Evolutionary conservation across 2,329 filamentous ascomycete species (phyloP).

Genomic region (Leptographium procerum): DNA sequence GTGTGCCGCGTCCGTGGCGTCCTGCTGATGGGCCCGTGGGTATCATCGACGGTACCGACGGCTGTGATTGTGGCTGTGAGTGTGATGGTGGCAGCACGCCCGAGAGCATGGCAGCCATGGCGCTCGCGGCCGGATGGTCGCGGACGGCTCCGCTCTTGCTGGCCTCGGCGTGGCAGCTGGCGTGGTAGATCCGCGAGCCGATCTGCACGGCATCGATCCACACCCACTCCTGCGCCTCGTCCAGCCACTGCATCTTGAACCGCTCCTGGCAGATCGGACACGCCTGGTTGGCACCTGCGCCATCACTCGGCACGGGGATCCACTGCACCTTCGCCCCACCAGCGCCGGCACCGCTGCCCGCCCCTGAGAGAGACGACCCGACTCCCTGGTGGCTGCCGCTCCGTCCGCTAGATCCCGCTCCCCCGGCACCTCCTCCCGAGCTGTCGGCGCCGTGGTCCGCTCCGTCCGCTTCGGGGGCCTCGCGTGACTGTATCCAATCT

Average conservation of each 20-base stretch:
- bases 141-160: slow-evolving; percentile 45
- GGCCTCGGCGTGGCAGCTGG: slow-evolving; percentile 77
- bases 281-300: slow-evolving; percentile 58
- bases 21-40: neutral
- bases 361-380: slow-evolving; percentile 12
- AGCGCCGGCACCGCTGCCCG: slow-evolving; percentile 9
- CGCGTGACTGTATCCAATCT: slow-evolving; percentile 83
- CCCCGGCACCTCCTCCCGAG: slow-evolving; percentile 18
- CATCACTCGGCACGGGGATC: slow-evolving; percentile 74
- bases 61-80: slow-evolving; percentile 8
- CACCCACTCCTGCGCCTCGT: slow-evolving; percentile 91
- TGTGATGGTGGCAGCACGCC: neutral
- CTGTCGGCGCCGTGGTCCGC: slow-evolving; percentile 22
- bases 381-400: slow-evolving; percentile 13
- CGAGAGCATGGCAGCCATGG: slow-evolving; percentile 8
- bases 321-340: slow-evolving; percentile 46
- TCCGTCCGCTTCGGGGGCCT: slow-evolving; percentile 59
- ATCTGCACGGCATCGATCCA: slow-evolving; percentile 83
- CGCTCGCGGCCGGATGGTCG: slow-evolving; percentile 14
- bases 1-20: slow-evolving; percentile 3
- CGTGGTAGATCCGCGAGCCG: slow-evolving; percentile 74
- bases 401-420: slow-evolving; percentile 17
- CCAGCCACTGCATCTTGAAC: slow-evolving; percentile 85
- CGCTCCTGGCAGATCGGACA: slow-evolving; percentile 95
- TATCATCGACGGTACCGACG: neutral